Percentiles rank a stretch among this genome's conserved stretches.
Conservation (phyloP, 345 rosid species). For the Arabidopsis arenosa region DNA sequence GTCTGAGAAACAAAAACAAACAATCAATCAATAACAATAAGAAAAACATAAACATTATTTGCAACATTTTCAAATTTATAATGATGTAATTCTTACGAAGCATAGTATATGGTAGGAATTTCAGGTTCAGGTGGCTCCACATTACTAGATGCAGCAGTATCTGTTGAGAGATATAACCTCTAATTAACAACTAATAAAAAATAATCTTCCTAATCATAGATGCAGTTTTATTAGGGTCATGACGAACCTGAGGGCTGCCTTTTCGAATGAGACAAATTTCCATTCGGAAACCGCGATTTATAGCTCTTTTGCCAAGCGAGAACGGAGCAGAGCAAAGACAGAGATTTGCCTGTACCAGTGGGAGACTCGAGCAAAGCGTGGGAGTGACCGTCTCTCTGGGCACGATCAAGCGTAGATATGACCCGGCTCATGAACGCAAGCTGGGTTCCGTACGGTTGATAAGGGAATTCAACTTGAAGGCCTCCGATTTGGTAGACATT, state of each 20-base stretch:
- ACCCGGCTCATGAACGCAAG: constrained; percentile 95
- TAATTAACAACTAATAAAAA: neutral
- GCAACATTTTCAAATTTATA: too few relatives aligned
- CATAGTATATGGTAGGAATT: constrained; percentile 76
- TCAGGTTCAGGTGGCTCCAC: constrained; percentile 48
- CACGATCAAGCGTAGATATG: constrained; percentile 90
- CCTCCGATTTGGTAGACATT: constrained; percentile 70
- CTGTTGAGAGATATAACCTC: constrained; percentile 36
- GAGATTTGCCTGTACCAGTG: constrained; percentile 95
- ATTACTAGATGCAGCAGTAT: constrained; percentile 46
- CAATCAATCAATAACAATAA: neutral
- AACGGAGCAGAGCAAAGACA: constrained; percentile 90
- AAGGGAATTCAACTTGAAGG: constrained; percentile 81
- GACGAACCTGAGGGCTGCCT: constrained; percentile 70
- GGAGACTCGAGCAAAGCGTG: constrained; percentile 97
- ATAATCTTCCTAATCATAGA: neutral
- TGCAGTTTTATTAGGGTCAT: neutral
- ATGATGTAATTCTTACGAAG: constrained; percentile 64
- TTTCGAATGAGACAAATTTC: constrained; percentile 53
- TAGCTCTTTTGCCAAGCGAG: constrained; percentile 89
- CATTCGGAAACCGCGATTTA: constrained; percentile 50
- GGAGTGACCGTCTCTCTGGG: constrained; percentile 79
- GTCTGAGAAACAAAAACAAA: constrained; percentile 54
- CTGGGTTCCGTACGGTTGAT: constrained; percentile 95
- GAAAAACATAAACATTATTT: neutral